Conservation (phyloP, 371 early-diverging fungal species). For the Syncephalastrum sp. region DNA sequence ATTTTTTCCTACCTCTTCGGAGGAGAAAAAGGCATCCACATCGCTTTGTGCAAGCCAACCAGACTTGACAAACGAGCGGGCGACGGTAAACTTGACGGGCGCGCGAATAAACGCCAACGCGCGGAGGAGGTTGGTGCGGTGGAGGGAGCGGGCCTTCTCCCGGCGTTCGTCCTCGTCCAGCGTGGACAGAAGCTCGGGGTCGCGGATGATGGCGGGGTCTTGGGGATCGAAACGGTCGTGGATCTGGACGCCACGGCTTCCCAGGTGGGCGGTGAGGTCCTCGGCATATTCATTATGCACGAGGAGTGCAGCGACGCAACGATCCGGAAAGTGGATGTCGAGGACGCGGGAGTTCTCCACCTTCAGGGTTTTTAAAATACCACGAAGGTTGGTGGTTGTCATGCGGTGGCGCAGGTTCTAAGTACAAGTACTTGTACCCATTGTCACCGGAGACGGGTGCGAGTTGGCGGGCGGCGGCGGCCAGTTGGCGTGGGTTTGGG, state of each 20-base stretch:
- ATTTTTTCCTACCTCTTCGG: too few relatives aligned
- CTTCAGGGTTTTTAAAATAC: background rate
- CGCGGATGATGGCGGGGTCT: slow-evolving; percentile 4
- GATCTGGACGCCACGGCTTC: background rate
- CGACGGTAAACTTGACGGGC: slow-evolving; percentile 8
- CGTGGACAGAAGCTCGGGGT: slow-evolving; percentile 6
- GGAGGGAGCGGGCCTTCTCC: background rate
- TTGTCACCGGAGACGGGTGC: background rate
- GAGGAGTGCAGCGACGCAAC: slow-evolving; percentile 2
- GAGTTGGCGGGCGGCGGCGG: background rate
- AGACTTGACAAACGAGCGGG: slow-evolving; percentile 1
- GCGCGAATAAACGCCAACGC: slow-evolving; percentile 3
- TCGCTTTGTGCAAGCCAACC: slow-evolving; percentile 3
- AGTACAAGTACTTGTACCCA: background rate
- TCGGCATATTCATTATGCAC: slow-evolving; percentile 9
- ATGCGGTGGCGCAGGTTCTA: background rate
- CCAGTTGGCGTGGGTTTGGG: background rate
- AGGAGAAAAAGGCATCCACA: too few relatives aligned
- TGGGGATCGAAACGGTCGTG: slow-evolving; percentile 8
- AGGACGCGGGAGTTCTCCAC: background rate
- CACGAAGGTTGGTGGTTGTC: background rate
- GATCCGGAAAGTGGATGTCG: slow-evolving; percentile 7
- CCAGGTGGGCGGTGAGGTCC: background rate
- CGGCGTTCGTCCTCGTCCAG: background rate
- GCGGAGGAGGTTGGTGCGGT: slow-evolving; percentile 1